Conservation (phyloP, 768 basidiomycete species). For the Roridomyces roridus region DNA sequence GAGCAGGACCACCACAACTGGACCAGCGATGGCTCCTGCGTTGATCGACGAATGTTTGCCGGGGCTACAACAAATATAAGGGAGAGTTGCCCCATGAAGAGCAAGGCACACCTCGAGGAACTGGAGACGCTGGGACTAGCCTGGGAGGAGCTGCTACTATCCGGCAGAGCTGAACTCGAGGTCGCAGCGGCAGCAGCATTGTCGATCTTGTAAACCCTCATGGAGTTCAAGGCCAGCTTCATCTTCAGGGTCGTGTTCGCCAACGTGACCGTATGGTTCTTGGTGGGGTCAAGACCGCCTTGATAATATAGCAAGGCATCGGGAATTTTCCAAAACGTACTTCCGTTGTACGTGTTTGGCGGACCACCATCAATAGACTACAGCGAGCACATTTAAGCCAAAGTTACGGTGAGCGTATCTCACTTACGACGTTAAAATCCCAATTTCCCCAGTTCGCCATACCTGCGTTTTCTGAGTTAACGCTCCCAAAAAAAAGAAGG, state of each 20-base stretch:
- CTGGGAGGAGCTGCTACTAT: neutral
- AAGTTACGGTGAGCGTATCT: too few species aligned
- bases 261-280: constrained; percentile 8
- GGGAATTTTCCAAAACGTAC: constrained; percentile 20
- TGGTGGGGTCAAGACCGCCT: constrained; percentile 16
- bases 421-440: too few species aligned
- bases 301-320: constrained; percentile 17
- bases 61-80: neutral
- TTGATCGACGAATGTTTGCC: constrained; percentile 6
- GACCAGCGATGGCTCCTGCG: constrained; percentile 16
- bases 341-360: constrained; percentile 5
- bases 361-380: neutral
- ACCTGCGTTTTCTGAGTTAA: too few species aligned
- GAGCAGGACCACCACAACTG: constrained; percentile 4
- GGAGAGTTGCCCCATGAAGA: neutral
- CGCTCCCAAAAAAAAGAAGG: too few species aligned
- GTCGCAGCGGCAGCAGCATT: neutral
- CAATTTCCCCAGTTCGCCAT: neutral
- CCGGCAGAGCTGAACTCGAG: neutral
- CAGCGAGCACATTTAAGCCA: neutral
- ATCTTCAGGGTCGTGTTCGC: neutral
- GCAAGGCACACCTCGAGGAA: neutral
- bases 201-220: neutral
- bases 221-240: constrained; percentile 16
- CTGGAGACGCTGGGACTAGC: neutral